These are phyloP conservation scores for Cinnamomum chago DNA, from an alignment of 164 flowering plant genomes.

Conservation along the genomic window DNA sequence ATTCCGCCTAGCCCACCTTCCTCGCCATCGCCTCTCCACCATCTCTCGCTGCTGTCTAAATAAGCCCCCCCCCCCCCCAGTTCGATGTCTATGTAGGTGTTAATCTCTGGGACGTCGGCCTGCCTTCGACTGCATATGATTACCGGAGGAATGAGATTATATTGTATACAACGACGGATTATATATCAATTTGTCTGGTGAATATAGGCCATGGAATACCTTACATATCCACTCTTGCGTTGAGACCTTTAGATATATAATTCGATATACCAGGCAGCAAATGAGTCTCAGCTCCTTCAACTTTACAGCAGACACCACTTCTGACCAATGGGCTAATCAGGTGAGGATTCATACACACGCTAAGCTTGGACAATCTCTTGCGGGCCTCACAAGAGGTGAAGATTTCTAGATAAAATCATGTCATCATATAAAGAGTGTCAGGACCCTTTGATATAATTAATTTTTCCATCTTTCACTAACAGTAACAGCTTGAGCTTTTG, in stretches of 20 bases:
- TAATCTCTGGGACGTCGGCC: constrained; percentile 43
- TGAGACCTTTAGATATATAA: constrained; percentile 24
- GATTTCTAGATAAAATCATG: no score
- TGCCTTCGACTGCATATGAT: constrained; percentile 8
- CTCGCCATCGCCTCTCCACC: constrained; percentile 95
- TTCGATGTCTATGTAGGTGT: no score
- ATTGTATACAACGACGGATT: constrained; percentile 5
- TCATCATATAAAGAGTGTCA: no score
- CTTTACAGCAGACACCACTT: no score
- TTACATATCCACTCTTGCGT: constrained; percentile 36
- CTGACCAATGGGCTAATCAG: no score
- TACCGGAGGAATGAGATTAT: constrained; percentile 23
- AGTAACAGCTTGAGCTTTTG: no score
- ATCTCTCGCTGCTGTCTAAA: constrained; percentile 27
- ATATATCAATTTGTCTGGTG: constrained; percentile 33
- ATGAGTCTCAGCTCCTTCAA: constrained; percentile 14
- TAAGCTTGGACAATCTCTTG: no score
- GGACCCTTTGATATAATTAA: no score
- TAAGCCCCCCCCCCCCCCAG: no score
- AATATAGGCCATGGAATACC: constrained; percentile 35
- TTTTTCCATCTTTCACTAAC: no score
- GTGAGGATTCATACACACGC: no score
- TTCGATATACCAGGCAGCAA: constrained; percentile 13
- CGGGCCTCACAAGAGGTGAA: no score
- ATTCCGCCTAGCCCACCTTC: constrained; percentile 52